Conservation (phyloP, 352 stramenopile species). For the Aphanomyces astaci region DNA sequence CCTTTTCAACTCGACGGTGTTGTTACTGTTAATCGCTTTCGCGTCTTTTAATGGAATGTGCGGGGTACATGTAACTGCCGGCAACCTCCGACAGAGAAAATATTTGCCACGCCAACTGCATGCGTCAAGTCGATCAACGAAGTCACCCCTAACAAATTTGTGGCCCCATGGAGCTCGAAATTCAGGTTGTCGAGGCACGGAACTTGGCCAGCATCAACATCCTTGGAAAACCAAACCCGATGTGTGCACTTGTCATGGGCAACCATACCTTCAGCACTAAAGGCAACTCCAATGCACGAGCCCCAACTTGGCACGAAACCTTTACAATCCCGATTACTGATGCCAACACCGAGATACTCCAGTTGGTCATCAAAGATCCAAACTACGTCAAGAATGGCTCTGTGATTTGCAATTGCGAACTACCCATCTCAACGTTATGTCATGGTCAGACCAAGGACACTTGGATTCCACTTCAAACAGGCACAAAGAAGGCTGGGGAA, state of each 20-base stretch:
- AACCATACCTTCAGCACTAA: background rate
- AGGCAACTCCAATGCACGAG: background rate
- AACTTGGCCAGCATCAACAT: background rate
- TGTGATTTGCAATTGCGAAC: background rate
- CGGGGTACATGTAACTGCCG: too few species aligned
- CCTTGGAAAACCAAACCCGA: background rate
- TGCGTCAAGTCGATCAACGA: too few species aligned
- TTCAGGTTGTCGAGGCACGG: background rate
- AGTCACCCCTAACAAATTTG: too few species aligned
- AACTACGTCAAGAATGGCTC: background rate
- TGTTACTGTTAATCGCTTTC: too few species aligned
- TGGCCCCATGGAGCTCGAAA: background rate
- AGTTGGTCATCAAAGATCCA: background rate
- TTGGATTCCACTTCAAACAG: background rate
- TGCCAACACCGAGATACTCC: background rate
- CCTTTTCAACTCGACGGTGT: too few species aligned
- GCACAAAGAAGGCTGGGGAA: too few species aligned
- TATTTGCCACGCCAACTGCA: too few species aligned
- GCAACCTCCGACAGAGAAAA: too few species aligned
- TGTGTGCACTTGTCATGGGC: background rate
- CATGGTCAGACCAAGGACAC: background rate
- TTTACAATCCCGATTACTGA: background rate
- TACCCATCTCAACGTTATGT: background rate
- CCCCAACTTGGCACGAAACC: background rate
- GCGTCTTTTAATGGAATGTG: too few species aligned